A percentile compares a stretch with the other conserved stretches of the same genome.
These are phyloP conservation scores for Nicotiana attenuata DNA, from an alignment of 257 asterid genomes.

Conservation along the genomic window DNA sequence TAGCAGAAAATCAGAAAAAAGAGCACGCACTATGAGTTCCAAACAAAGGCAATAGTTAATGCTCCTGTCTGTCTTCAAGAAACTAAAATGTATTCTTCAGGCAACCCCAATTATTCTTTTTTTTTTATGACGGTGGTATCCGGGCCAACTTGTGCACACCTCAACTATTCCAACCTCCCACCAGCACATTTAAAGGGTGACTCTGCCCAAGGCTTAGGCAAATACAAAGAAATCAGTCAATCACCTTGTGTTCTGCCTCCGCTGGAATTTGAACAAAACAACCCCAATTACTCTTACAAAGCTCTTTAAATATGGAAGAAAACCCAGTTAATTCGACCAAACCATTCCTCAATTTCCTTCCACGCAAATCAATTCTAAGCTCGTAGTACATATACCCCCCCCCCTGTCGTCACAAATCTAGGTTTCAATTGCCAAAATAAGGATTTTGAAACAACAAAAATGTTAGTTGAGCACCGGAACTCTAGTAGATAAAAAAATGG, in stretches of 20 bases:
- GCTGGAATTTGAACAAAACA: too few relatives aligned
- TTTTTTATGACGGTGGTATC: too few relatives aligned
- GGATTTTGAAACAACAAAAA: not conserved
- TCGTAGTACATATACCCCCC: too few relatives aligned
- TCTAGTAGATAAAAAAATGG: not conserved
- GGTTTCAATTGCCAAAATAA: not conserved
- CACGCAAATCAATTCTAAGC: not conserved
- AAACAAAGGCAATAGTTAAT: not conserved
- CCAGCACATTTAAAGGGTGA: too few relatives aligned
- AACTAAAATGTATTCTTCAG: not conserved
- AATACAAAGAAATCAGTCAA: too few relatives aligned
- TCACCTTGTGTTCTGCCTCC: too few relatives aligned
- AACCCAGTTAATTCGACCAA: not conserved
- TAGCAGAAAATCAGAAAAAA: not conserved
- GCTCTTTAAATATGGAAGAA: not conserved
- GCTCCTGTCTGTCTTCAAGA: not conserved
- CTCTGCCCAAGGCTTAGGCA: too few relatives aligned
- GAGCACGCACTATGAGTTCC: not conserved
- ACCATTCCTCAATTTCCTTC: not conserved
- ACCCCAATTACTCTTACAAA: not conserved
- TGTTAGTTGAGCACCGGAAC: not conserved
- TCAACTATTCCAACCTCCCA: too few relatives aligned
- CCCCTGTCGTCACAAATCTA: not conserved
- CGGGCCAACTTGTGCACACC: too few relatives aligned
- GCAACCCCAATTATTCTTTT: not conserved